Evolutionary conservation across 1,284 basidiomycete genomes (phyloP).

Genomic region (Bondarzewia mesenterica): DNA sequence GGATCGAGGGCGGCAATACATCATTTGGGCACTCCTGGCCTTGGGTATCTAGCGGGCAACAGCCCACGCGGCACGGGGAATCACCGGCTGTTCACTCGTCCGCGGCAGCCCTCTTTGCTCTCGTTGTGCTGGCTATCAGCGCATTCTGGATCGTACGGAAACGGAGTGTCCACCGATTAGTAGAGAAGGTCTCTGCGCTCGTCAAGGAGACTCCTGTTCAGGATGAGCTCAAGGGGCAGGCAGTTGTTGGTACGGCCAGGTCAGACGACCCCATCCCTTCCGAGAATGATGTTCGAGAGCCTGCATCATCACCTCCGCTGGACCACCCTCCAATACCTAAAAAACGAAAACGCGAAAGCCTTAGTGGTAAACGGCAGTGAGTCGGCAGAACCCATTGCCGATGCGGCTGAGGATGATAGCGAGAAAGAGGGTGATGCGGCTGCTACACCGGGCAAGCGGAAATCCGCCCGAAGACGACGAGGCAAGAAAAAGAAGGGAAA

Average conservation of each 20-base stretch:
- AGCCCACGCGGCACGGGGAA: no score
- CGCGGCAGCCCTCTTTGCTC: neutral
- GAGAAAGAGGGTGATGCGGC: conserved; percentile 48
- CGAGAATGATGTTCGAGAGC: no score
- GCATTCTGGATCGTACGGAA: neutral
- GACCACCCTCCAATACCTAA: no score
- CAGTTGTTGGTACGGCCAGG: no score
- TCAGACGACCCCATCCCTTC: no score
- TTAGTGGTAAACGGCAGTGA: neutral
- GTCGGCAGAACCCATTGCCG: conserved; percentile 21
- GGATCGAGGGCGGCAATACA: neutral
- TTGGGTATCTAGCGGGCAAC: neutral
- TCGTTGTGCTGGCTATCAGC: neutral
- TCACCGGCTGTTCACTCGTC: neutral
- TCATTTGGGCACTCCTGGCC: neutral
- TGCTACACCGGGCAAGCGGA: conserved; percentile 38
- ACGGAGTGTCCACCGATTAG: neutral
- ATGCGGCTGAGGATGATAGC: conserved; percentile 43
- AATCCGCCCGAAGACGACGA: conserved; percentile 25
- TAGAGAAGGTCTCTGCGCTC: neutral
- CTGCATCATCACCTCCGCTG: no score
- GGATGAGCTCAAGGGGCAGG: no score
- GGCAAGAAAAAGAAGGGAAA: conserved; percentile 40
- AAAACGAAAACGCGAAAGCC: neutral
- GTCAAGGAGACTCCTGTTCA: no score